Percentiles rank a stretch among this genome's conserved stretches.
phyloP scores from a whole-genome alignment of 768 basidiomycete genomes.

The Termitomyces sp. region DNA sequence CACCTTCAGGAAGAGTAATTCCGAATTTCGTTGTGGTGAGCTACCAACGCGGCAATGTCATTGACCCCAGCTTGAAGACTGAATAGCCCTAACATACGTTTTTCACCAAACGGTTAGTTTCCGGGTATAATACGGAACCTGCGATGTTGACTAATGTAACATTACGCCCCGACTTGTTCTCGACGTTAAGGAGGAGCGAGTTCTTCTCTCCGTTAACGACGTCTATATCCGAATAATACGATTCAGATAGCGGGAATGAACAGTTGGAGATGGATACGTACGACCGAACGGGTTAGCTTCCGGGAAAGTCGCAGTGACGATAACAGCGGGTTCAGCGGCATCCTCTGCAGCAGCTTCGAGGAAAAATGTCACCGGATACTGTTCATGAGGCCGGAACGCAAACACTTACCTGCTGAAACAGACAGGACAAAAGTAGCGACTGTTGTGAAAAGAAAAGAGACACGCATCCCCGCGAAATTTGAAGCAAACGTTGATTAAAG shows the following conservation, averaged over 20 bases:
- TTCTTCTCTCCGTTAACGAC: conserved; percentile 84
- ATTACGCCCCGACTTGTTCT: conserved; percentile 74
- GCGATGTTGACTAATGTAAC: conserved; percentile 62
- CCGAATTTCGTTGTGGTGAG: conserved; percentile 54
- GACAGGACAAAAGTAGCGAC: conserved; percentile 13
- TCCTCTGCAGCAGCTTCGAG: conserved; percentile 25
- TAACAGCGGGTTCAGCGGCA: conserved; percentile 50
- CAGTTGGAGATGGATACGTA: conserved; percentile 33
- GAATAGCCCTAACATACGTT: conserved; percentile 46
- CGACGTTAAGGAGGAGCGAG: conserved; percentile 56
- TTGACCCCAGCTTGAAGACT: neutral
- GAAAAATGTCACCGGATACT: neutral
- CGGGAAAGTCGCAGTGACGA: conserved; percentile 55
- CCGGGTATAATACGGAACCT: conserved; percentile 66
- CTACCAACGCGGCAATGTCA: conserved; percentile 32
- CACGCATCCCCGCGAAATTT: conserved; percentile 16
- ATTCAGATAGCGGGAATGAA: conserved; percentile 4
- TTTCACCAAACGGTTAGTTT: conserved; percentile 61
- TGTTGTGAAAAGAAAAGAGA: conserved; percentile 10
- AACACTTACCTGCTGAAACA: conserved; percentile 17
- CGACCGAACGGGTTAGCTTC: conserved; percentile 76
- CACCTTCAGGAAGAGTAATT: conserved; percentile 47
- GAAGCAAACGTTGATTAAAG: neutral
- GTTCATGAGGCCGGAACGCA: conserved; percentile 3
- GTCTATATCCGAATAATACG: conserved; percentile 41